phyloP scores from a whole-genome alignment of 768 basidiomycete species.

The Imleria badia region DNA sequence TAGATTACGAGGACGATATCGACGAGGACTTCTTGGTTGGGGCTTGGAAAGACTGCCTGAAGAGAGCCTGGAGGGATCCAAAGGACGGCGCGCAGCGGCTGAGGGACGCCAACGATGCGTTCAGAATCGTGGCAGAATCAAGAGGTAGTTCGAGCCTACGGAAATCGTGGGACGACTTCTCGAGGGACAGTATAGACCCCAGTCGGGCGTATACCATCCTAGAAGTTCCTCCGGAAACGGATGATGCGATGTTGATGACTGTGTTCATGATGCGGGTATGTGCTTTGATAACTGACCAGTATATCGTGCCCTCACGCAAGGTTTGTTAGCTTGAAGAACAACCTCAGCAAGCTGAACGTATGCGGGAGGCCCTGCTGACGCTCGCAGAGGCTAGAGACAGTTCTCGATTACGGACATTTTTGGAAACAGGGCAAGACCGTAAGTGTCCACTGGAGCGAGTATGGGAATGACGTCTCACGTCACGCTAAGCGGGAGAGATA shows the following conservation, averaged over 20 bases:
- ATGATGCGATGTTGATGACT: conserved; percentile 75
- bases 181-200: conserved; percentile 61
- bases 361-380: conserved; percentile 69
- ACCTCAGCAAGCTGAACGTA: conserved; percentile 62
- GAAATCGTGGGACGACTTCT: conserved; percentile 52
- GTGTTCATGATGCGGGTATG: conserved; percentile 70
- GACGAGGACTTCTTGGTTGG: conserved; percentile 67
- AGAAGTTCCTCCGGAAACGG: conserved; percentile 67
- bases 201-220: conserved; percentile 70
- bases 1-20: conserved; percentile 72
- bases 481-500: conserved; percentile 61
- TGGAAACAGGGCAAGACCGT: conserved; percentile 74
- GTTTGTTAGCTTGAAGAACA: conserved; percentile 64
- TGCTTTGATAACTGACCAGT: conserved; percentile 8
- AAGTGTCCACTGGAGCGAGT: conserved; percentile 34
- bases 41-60: conserved; percentile 63
- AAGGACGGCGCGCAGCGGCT: conserved; percentile 46
- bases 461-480: conserved; percentile 2
- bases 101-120: conserved; percentile 61
- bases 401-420: conserved; percentile 61
- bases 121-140: conserved; percentile 66
- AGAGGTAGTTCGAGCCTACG: conserved; percentile 51
- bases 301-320: conserved; percentile 7
- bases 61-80: conserved; percentile 53
- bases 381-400: conserved; percentile 79